A percentile compares a stretch with the other conserved stretches of the same genome.
Conservation (phyloP, 345 rosid species). For the Arabis hirsuta region DNA sequence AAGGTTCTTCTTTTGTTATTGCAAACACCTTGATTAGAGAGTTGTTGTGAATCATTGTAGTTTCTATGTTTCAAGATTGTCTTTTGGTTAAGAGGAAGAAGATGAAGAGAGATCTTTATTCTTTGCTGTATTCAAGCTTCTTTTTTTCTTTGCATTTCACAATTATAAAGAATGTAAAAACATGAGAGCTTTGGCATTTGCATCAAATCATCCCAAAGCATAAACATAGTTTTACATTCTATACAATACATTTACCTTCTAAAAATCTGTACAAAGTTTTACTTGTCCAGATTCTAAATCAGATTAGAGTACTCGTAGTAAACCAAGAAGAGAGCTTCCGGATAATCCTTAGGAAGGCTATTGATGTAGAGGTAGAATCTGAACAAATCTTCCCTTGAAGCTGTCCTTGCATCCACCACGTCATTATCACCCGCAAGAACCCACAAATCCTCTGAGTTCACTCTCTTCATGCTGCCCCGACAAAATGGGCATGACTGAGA, state of each 20-base stretch:
- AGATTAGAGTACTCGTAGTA: constrained; percentile 71
- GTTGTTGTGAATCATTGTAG: constrained; percentile 6
- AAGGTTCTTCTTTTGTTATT: constrained; percentile 21
- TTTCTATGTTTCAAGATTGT: background rate
- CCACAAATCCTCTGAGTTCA: constrained; percentile 96
- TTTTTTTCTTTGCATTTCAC: constrained; percentile 21
- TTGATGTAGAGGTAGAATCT: constrained; percentile 85
- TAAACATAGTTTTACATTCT: constrained; percentile 37
- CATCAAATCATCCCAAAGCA: constrained; percentile 33
- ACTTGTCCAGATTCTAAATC: constrained; percentile 40
- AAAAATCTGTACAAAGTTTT: constrained; percentile 42
- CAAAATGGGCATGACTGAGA: constrained; percentile 98
- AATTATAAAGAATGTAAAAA: constrained; percentile 36
- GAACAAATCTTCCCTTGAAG: constrained; percentile 71
- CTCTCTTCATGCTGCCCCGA: constrained; percentile 95
- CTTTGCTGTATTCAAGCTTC: constrained; percentile 12
- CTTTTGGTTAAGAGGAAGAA: constrained; percentile 7
- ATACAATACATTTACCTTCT: constrained; percentile 31
- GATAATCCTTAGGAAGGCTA: constrained; percentile 82
- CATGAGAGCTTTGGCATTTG: constrained; percentile 38
- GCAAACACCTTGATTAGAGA: constrained; percentile 17
- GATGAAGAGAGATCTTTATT: constrained; percentile 24
- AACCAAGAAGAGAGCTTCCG: constrained; percentile 85
- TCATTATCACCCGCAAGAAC: constrained; percentile 89
- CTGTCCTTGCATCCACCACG: constrained; percentile 75